phyloP scores from a whole-genome alignment of 1,284 basidiomycete genomes.

The Apiotrichum sp. region DNA sequence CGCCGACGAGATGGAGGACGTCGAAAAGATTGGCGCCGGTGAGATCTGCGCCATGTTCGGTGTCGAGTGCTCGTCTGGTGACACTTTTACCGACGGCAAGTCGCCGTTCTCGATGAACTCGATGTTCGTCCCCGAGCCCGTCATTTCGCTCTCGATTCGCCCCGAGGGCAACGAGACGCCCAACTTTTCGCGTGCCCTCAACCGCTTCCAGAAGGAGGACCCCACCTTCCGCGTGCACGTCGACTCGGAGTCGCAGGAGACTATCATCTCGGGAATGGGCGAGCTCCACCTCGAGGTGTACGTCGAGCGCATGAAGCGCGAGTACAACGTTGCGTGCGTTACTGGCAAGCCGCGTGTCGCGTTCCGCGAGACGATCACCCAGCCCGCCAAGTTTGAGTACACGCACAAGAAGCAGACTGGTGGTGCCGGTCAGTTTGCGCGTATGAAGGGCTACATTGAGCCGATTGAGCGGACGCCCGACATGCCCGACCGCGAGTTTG shows the following conservation, averaged over 20 bases:
- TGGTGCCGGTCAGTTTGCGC: conserved; percentile 93
- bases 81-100: conserved; percentile 93
- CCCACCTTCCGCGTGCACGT: conserved; percentile 98
- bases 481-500: conserved; percentile 81
- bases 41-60: conserved; percentile 99
- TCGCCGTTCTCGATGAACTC: conserved; percentile 87
- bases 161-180: conserved; percentile 87
- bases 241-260: conserved; percentile 92
- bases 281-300: conserved; percentile 99
- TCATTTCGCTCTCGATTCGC: conserved; percentile 91
- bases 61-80: conserved; percentile 96
- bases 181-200: conserved; percentile 93
- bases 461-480: conserved; percentile 77
- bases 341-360: conserved; percentile 97
- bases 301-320: conserved; percentile 96
- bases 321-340: conserved; percentile 89
- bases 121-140: conserved; percentile 98
- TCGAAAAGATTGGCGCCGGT: conserved; percentile 90
- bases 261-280: conserved; percentile 99
- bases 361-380: conserved; percentile 89
- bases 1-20: conserved; percentile 99
- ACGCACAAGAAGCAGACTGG: conserved; percentile 99
- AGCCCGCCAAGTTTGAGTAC: conserved; percentile 76
- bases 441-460: conserved; percentile 86
- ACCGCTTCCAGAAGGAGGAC: conserved; percentile 98